Conservation (phyloP, 768 basidiomycete genomes). For the Phlebiopsis gigantea region DNA sequence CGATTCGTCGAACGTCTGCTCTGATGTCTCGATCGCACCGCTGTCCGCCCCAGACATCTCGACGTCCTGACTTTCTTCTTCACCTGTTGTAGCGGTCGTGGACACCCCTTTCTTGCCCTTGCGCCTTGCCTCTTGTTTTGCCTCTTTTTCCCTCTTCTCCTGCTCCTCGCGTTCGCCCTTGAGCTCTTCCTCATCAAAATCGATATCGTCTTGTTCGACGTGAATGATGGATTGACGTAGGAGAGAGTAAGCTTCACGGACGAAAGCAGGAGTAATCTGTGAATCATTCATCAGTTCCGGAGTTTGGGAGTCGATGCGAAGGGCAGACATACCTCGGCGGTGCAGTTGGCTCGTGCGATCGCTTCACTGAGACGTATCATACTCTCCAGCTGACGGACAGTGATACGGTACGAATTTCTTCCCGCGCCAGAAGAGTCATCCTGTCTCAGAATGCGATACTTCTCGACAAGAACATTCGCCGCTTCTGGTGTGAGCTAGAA, state of each 20-base stretch:
- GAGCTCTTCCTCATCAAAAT: conserved; percentile 90
- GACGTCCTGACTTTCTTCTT: conserved; percentile 52
- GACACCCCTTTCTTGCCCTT: not conserved
- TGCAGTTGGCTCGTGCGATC: conserved; percentile 95
- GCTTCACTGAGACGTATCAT: conserved; percentile 98
- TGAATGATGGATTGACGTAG: conserved; percentile 97
- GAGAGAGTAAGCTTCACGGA: conserved; percentile 92
- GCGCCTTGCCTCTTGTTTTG: conserved; percentile 23
- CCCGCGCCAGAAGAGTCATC: conserved; percentile 88
- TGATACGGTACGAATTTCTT: conserved; percentile 93
- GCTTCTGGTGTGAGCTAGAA: conserved; percentile 86
- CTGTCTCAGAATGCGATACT: conserved; percentile 86
- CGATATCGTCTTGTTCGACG: conserved; percentile 97
- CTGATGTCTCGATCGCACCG: conserved; percentile 42
- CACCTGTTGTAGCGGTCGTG: conserved; percentile 16
- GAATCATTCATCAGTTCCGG: not conserved
- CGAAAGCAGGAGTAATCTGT: conserved; percentile 90
- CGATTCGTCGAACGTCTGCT: conserved; percentile 38
- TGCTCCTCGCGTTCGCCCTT: conserved; percentile 46
- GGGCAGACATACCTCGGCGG: conserved; percentile 60
- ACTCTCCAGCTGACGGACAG: conserved; percentile 95
- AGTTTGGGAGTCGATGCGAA: not conserved
- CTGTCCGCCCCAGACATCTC: conserved; percentile 62
- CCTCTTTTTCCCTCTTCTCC: not conserved
- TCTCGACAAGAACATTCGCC: conserved; percentile 89